Conservation (phyloP, 2,329 filamentous ascomycete species). For the Colletotrichum navitas region DNA sequence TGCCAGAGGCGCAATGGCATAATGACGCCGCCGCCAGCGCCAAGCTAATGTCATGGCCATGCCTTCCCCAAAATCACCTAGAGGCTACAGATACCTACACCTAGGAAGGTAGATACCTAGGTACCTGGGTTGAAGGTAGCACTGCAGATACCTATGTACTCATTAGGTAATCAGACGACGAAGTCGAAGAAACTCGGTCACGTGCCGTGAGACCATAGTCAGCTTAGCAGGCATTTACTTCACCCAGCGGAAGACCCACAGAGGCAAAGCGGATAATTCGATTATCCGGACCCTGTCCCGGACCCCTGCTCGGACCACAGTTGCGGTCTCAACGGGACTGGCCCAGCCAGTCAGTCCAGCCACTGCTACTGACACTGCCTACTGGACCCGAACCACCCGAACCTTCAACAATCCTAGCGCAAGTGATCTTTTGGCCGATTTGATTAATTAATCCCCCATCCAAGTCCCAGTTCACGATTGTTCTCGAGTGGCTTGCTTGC, state of each 20-base stretch:
- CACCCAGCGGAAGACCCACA: no score
- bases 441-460: slow-evolving; percentile 15
- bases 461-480: neutral
- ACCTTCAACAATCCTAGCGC: slow-evolving; percentile 29
- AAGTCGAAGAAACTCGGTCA: neutral
- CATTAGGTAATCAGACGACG: neutral
- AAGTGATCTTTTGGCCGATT: slow-evolving; percentile 21
- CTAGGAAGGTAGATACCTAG: neutral
- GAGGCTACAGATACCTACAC: no score
- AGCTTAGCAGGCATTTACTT: neutral
- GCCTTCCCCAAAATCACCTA: neutral
- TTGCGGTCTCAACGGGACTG: slow-evolving; percentile 13
- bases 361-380: slow-evolving; percentile 13
- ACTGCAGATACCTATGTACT: no score
- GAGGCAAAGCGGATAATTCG: neutral
- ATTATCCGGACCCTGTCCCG: slow-evolving; percentile 7
- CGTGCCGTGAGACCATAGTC: neutral
- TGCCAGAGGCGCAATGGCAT: slow-evolving; percentile 21
- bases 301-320: slow-evolving; percentile 22
- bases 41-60: neutral
- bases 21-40: neutral
- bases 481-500: slow-evolving; percentile 1
- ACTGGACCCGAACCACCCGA: slow-evolving; percentile 27
- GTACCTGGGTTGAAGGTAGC: no score
- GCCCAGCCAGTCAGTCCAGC: slow-evolving; percentile 19